These are phyloP conservation scores for Xylariaceae sp. DNA, from an alignment of 2,329 filamentous ascomycete genomes.

Conservation along the genomic window DNA sequence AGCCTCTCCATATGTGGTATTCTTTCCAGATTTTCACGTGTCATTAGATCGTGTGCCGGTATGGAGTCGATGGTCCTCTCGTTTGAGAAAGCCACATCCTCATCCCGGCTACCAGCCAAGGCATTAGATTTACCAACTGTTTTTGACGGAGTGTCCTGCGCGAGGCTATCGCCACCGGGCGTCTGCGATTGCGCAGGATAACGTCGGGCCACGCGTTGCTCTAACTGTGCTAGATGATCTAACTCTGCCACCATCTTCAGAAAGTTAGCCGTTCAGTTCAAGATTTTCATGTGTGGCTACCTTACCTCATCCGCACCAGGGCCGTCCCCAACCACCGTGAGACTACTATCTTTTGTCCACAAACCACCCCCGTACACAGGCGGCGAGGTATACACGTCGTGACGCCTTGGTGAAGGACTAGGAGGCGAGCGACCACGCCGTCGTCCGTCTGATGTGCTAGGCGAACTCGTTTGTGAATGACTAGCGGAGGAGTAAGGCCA, in stretches of 20 bases:
- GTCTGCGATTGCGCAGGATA: conserved; percentile 5
- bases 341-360: conserved; percentile 22
- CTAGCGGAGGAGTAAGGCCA: conserved; percentile 41
- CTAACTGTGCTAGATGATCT: conserved; percentile 21
- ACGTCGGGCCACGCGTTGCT: conserved; percentile 24
- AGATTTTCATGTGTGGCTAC: conserved; percentile 22
- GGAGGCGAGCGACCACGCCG: conserved; percentile 50
- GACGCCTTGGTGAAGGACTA: conserved; percentile 44
- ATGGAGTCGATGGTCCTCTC: conserved; percentile 14
- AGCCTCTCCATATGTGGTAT: conserved; percentile 3
- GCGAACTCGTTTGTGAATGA: conserved; percentile 32
- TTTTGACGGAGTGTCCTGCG: neutral
- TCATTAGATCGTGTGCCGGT: conserved; percentile 7
- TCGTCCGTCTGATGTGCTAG: conserved; percentile 37
- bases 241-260: conserved; percentile 23
- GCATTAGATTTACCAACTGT: conserved; percentile 13
- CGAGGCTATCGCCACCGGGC: neutral
- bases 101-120: conserved; percentile 11
- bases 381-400: conserved; percentile 34
- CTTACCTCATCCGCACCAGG: conserved; percentile 19
- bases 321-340: conserved; percentile 18
- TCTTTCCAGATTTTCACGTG: conserved; percentile 8
- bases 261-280: conserved; percentile 11
- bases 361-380: conserved; percentile 18
- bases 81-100: conserved; percentile 11